Base-by-base conservation (phyloP, 73 alveolate species). In the Paraurostyla sp. region DNA sequence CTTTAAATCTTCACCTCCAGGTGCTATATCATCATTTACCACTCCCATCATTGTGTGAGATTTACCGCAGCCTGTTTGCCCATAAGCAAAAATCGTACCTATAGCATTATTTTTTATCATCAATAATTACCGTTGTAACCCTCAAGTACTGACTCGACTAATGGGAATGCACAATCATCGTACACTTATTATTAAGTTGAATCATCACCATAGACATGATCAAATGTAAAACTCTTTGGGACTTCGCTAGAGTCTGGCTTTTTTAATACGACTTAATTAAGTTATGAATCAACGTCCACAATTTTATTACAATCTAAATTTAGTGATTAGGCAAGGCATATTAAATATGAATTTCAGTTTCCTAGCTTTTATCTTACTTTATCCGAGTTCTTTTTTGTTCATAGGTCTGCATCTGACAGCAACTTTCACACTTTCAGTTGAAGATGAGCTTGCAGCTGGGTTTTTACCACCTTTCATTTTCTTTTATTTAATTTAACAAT, bases 161-260 rank as follows among this genome's bases (percentile, higher is more conserved):
- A 92, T 4, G 98, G 98, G 85, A 96, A 97, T 15, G 99, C 99
- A 2, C 98, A 93, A 86, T 97, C 98, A 50, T 97, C 99, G 87
- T 97, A 97, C 16, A 97, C 96, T 76, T 76, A 88, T 33, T 94
- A 52, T 88, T 97, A 97, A 9, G 92, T 45, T 0, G 98, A 86
- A 46, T 95, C 97, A 92, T 83, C 91, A 15, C 96, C 98, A 83
- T 92, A 97, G 18, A 97, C 99, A 71, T 92, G 88, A 71, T 97
- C 99, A 86, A 92, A 97, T 9, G 98, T 92, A 65, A 96, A 97
- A 15, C 90, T 62, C 59, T 90, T 95, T 25, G 95, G 89, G 0
- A 83, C 85, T 35, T 81, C 94, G 18, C 75, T 57, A 15, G 50
- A 57, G 38, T 25, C 90, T 18, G 83, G 52, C 0, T 27, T 27